Percentiles rank a stretch among this genome's conserved stretches.
Conservation (phyloP, 2,329 filamentous ascomycete genomes). For the Hirsutella rhossiliensis region DNA sequence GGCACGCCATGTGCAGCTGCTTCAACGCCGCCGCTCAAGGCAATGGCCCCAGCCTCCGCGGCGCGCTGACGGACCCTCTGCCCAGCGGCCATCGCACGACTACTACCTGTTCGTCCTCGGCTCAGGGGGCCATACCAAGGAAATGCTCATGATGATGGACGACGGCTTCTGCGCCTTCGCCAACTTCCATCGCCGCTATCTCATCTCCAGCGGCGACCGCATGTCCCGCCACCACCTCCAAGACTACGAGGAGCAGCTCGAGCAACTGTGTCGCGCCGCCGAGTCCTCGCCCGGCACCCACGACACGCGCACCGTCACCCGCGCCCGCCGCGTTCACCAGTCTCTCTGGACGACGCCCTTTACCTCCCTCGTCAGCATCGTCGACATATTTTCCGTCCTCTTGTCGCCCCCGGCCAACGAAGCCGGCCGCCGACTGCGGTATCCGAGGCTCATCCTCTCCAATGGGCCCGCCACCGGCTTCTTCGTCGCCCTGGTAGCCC, state of each 20-base stretch:
- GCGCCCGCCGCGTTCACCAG: constrained; percentile 77
- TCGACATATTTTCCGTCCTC: constrained; percentile 48
- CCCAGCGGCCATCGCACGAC: constrained; percentile 7
- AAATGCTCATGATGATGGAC: constrained; percentile 79
- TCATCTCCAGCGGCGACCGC: constrained; percentile 64
- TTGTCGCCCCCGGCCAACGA: constrained; percentile 16
- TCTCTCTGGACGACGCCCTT: constrained; percentile 60
- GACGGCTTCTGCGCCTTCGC: constrained; percentile 38
- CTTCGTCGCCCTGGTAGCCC: constrained; percentile 47
- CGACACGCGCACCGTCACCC: constrained; percentile 55
- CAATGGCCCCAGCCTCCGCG: constrained; percentile 3
- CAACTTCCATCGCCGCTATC: constrained; percentile 62
- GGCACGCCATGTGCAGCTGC: constrained; percentile 19
- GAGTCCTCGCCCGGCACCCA: constrained; percentile 33
- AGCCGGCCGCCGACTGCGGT: constrained; percentile 17
- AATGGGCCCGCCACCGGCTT: constrained; percentile 87
- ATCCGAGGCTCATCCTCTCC: constrained; percentile 67
- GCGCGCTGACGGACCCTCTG: background rate
- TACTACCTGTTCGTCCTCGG: constrained; percentile 76
- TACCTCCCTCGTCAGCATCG: constrained; percentile 53
- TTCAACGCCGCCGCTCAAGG: constrained; percentile 7
- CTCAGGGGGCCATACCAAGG: constrained; percentile 86
- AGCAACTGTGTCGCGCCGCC: constrained; percentile 7
- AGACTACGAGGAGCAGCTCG: constrained; percentile 25
- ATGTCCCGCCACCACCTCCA: constrained; percentile 58